Conservation (phyloP, 2,329 filamentous ascomycete species). For the Neoarthrinium moseri region DNA sequence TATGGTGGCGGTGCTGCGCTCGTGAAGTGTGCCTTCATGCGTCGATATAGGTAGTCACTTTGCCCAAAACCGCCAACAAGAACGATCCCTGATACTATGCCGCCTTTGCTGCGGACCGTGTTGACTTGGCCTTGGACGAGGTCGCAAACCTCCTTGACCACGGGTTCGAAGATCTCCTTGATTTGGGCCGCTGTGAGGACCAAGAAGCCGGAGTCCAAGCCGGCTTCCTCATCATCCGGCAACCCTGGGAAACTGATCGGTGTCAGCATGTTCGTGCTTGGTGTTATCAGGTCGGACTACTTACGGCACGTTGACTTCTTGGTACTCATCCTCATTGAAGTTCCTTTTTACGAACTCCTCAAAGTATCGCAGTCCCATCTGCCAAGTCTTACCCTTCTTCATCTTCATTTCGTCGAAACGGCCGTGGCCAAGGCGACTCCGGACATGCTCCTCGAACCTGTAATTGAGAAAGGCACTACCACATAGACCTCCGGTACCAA, state of each 20-base stretch:
- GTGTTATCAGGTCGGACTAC: conserved; percentile 22
- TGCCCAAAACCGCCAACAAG: conserved; percentile 81
- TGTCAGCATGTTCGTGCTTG: background rate
- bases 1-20: conserved; percentile 60
- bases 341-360: conserved; percentile 85
- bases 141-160: conserved; percentile 69
- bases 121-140: conserved; percentile 68
- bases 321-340: conserved; percentile 75
- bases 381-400: conserved; percentile 78
- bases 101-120: conserved; percentile 58
- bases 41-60: conserved; percentile 72
- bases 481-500: conserved; percentile 75
- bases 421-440: conserved; percentile 62
- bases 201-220: conserved; percentile 74
- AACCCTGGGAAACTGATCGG: conserved; percentile 64
- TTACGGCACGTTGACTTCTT: conserved; percentile 74
- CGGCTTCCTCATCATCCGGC: conserved; percentile 72
- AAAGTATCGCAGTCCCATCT: conserved; percentile 75
- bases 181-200: conserved; percentile 69
- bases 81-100: conserved; percentile 70
- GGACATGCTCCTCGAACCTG: conserved; percentile 75
- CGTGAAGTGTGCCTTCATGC: conserved; percentile 68
- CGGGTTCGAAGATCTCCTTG: conserved; percentile 73
- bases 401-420: conserved; percentile 73
- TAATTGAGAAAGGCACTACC: conserved; percentile 80